These are phyloP conservation scores for Lathyrus sativus DNA, from an alignment of 306 rosid genomes.

Conservation along the genomic window DNA sequence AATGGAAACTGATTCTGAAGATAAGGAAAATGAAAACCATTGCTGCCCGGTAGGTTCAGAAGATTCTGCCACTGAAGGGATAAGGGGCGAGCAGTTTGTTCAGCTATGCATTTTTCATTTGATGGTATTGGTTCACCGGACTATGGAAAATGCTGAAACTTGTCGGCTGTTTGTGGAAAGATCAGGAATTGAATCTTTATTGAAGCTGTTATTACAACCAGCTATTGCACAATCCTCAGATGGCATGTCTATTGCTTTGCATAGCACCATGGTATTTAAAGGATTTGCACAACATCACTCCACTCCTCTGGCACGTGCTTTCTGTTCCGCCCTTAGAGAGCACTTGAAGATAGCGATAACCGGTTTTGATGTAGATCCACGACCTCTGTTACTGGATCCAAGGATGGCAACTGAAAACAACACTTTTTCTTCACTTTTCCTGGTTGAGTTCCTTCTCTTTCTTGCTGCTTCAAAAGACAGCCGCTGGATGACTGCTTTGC, in stretches of 20 bases:
- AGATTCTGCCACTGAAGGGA: conserved; percentile 67
- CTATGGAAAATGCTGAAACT: conserved; percentile 94
- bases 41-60: conserved; percentile 52
- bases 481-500: conserved; percentile 89
- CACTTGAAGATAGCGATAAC: conserved; percentile 80
- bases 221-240: conserved; percentile 85
- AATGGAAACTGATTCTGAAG: conserved; percentile 90
- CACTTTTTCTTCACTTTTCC: conserved; percentile 71
- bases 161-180: conserved; percentile 94
- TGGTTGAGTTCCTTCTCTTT: conserved; percentile 88
- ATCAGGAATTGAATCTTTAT: conserved; percentile 83
- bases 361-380: conserved; percentile 62
- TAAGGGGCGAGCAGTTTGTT: conserved; percentile 66
- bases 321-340: conserved; percentile 76
- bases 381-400: conserved; percentile 71
- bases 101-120: conserved; percentile 82
- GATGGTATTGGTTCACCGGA: conserved; percentile 92
- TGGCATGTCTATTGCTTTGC: conserved; percentile 94
- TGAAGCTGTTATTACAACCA: conserved; percentile 77
- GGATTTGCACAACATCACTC: conserved; percentile 95
- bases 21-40: conserved; percentile 55
- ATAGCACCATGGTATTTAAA: conserved; percentile 97
- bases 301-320: conserved; percentile 77
- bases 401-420: conserved; percentile 63
- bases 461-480: conserved; percentile 97